Conservation (phyloP, 306 rosid species). For the Echinosophora koreensis region DNA sequence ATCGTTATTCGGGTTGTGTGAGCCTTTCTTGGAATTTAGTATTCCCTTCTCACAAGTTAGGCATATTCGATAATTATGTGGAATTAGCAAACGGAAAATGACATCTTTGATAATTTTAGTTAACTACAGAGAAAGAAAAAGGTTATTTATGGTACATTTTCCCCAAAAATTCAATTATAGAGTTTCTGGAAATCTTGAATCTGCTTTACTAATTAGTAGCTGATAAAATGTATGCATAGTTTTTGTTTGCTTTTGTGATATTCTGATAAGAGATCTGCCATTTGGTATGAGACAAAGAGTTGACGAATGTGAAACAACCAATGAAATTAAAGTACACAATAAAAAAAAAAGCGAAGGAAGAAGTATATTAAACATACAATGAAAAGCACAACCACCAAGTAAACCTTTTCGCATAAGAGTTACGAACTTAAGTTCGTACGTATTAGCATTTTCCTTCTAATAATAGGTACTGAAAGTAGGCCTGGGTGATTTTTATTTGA, state of each 20-base stretch:
- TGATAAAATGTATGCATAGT: neutral
- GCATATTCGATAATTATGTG: neutral
- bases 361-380: too few relatives aligned
- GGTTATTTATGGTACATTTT: neutral
- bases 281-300: too few relatives aligned
- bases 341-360: too few relatives aligned
- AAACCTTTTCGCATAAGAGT: too few relatives aligned
- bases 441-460: too few relatives aligned
- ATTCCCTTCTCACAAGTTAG: neutral
- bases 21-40: neutral
- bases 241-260: conserved; percentile 12
- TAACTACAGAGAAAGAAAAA: neutral
- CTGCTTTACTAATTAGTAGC: conserved; percentile 26
- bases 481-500: conserved; percentile 24
- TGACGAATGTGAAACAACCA: too few relatives aligned
- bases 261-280: neutral
- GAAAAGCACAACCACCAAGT: too few relatives aligned
- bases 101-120: neutral
- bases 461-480: conserved; percentile 11
- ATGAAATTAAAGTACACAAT: too few relatives aligned
- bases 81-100: neutral
- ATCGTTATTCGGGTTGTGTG: neutral
- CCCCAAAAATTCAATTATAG: neutral
- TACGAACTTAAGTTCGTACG: too few relatives aligned
- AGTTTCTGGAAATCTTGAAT: neutral